These are phyloP conservation scores for Yarrowia sp. DNA, from an alignment of 805 yeast genomes.

Conservation along the genomic window DNA sequence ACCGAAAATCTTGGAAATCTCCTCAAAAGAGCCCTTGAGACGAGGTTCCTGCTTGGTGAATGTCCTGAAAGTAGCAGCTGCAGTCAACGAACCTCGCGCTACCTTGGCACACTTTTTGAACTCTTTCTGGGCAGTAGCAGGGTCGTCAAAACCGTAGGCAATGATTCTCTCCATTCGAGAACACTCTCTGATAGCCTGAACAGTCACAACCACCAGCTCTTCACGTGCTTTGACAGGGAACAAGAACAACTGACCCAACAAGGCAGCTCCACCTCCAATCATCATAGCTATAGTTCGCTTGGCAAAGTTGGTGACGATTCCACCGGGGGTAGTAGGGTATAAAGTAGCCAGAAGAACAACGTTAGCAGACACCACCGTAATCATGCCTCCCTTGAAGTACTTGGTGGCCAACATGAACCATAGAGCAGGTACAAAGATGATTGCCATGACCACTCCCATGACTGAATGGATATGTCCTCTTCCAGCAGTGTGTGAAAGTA, in stretches of 20 bases:
- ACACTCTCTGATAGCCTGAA: constrained; percentile 53
- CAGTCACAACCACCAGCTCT: constrained; percentile 54
- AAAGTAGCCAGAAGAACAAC: constrained; percentile 57
- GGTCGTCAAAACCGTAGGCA: constrained; percentile 53
- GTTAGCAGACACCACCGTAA: constrained; percentile 57
- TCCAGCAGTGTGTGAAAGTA: constrained; percentile 57
- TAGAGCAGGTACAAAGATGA: constrained; percentile 58
- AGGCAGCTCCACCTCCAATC: constrained; percentile 59
- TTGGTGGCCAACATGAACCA: constrained; percentile 57
- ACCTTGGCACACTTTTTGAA: constrained; percentile 50
- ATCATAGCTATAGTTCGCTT: constrained; percentile 60
- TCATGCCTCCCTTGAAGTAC: constrained; percentile 60
- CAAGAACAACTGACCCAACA: constrained; percentile 55
- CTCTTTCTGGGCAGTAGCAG: constrained; percentile 49
- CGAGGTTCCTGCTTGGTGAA: constrained; percentile 54
- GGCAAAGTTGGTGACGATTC: constrained; percentile 56
- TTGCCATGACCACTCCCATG: constrained; percentile 53
- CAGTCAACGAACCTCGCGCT: constrained; percentile 52
- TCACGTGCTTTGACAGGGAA: constrained; percentile 60
- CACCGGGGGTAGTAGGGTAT: constrained; percentile 52
- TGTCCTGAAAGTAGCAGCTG: constrained; percentile 52
- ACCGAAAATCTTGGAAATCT: constrained; percentile 52
- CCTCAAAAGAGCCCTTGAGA: constrained; percentile 56
- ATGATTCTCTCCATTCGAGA: constrained; percentile 53
- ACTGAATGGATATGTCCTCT: constrained; percentile 49